Percentiles rank a stretch among this genome's conserved stretches.
Conservation (phyloP, 441 rosid species). For the Jatropha multifida region DNA sequence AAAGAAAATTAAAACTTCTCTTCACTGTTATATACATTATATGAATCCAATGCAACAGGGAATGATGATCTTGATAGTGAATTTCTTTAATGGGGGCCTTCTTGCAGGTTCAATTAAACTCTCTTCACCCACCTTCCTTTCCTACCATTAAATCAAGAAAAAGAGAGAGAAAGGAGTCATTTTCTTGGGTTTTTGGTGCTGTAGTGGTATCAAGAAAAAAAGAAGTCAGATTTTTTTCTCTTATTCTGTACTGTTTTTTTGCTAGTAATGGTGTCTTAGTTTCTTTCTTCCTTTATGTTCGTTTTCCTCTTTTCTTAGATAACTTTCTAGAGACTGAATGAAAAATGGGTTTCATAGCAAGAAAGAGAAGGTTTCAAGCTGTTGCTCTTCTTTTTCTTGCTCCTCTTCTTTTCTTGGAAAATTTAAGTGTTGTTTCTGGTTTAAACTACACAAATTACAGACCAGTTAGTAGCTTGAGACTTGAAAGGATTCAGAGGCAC, state of each 20-base stretch:
- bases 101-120: constrained; percentile 40
- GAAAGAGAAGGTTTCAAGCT: constrained; percentile 25
- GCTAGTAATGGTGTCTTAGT: constrained; percentile 33
- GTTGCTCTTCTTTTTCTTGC: constrained; percentile 23
- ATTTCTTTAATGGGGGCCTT: constrained; percentile 21
- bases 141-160: constrained; percentile 45
- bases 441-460: constrained; percentile 50
- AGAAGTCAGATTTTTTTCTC: constrained; percentile 19
- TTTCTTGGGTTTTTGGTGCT: constrained; percentile 41
- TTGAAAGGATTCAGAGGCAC: constrained; percentile 76
- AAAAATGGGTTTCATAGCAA: constrained; percentile 33
- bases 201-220: constrained; percentile 5
- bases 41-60: constrained; percentile 51
- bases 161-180: constrained; percentile 30
- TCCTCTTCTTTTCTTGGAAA: constrained; percentile 23
- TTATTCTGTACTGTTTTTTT: constrained; percentile 12
- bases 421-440: constrained; percentile 30
- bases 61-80: constrained; percentile 64
- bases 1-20: constrained; percentile 16
- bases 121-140: constrained; percentile 58
- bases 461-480: constrained; percentile 71
- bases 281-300: neutral
- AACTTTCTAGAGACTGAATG: constrained; percentile 35
- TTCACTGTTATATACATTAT: constrained; percentile 14
- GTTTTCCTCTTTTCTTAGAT: constrained; percentile 15